A percentile compares a stretch with the other conserved stretches of the same genome.
phyloP scores from a whole-genome alignment of 768 basidiomycete genomes.

The Podaxis mareebaensis region DNA sequence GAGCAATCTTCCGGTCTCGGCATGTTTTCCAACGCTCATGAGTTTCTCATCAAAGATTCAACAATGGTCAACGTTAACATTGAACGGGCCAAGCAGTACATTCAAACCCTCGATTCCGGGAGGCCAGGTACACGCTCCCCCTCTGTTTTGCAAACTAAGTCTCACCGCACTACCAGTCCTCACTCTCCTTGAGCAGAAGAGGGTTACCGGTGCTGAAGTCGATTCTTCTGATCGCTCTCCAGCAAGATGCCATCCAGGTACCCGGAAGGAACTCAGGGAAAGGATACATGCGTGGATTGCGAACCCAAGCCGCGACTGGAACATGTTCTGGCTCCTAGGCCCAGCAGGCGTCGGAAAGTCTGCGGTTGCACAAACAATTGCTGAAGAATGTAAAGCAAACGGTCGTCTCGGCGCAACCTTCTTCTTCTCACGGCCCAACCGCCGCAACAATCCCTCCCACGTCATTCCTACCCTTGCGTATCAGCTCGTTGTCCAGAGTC shows the following conservation, averaged over 20 bases:
- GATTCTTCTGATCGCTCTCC: not conserved
- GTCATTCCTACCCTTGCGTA: slow-evolving; percentile 5
- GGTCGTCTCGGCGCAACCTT: slow-evolving; percentile 4
- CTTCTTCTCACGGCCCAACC: slow-evolving; percentile 8
- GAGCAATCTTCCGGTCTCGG: too few relatives aligned
- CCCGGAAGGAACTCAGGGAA: not conserved
- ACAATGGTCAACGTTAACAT: too few relatives aligned
- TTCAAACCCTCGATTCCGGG: too few relatives aligned
- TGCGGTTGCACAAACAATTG: slow-evolving; percentile 8
- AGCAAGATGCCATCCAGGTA: not conserved
- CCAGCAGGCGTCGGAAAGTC: slow-evolving; percentile 15
- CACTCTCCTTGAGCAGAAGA: not conserved
- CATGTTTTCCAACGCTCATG: too few relatives aligned
- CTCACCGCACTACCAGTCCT: not conserved
- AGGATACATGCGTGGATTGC: not conserved
- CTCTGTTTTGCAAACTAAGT: not conserved
- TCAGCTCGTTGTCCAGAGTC: not conserved
- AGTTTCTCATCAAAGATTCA: too few relatives aligned
- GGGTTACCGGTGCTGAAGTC: not conserved
- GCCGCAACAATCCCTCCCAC: not conserved
- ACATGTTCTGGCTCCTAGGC: slow-evolving; percentile 12
- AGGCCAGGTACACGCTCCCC: too few relatives aligned
- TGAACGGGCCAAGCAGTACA: too few relatives aligned
- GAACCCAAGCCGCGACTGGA: not conserved
- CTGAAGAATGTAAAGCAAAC: not conserved